phyloP scores from a whole-genome alignment of 495 filamentous ascomycete species.

The Choiromyces venosus region DNA sequence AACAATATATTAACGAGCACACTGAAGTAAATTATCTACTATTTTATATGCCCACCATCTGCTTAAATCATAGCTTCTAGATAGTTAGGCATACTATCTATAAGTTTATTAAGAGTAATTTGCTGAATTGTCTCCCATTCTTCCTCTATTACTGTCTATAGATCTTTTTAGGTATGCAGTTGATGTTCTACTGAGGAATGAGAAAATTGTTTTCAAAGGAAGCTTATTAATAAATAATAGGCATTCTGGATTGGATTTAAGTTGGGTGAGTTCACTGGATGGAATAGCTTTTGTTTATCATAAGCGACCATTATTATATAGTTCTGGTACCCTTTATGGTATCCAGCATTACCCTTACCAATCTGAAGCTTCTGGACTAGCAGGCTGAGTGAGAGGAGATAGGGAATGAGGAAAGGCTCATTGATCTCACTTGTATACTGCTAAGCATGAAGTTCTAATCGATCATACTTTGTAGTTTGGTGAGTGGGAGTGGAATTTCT shows the following conservation, averaged over 20 bases:
- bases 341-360: constrained; percentile 1
- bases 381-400: neutral
- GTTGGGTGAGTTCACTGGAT: constrained; percentile 2
- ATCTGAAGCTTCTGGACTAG: neutral
- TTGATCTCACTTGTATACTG: no score
- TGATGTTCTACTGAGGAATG: no score
- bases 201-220: neutral
- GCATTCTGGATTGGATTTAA: constrained; percentile 15
- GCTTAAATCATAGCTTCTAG: no score
- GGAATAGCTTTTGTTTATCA: constrained; percentile 10
- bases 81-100: no score
- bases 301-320: constrained; percentile 14
- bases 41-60: no score
- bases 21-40: no score
- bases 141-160: no score
- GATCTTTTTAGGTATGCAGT: no score
- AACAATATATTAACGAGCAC: no score
- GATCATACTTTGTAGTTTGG: neutral
- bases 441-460: constrained; percentile 2
- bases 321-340: neutral
- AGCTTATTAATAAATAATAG: constrained; percentile 7
- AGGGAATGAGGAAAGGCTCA: no score
- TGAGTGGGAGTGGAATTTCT: neutral
- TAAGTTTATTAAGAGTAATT: no score
- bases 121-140: no score